Evolutionary conservation across 768 basidiomycete genomes (phyloP), one percentile per base, ranked within the genome.

Genomic region (Crucibulum laeve): DNA sequence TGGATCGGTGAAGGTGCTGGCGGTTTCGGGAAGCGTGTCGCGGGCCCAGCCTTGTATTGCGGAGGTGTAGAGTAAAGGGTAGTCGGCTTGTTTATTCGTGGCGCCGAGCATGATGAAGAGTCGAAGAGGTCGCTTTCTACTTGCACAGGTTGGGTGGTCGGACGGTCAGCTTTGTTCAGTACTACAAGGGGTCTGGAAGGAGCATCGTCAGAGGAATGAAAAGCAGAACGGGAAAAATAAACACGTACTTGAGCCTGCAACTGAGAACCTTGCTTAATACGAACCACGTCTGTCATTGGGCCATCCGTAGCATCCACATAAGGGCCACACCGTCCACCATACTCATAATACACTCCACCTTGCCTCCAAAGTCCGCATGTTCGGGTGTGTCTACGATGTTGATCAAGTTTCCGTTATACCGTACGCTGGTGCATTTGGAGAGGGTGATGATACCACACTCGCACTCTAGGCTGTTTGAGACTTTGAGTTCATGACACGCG

Each of bases 361-460:
- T 78, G 44, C 78, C 78, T 25, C 77, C 77, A 59, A 81, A 79
- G 52, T 81, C 79, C 4, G 79, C 79, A 40, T 80, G 80, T 5
- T 78, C 78, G 3, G 78, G 73, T 47, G 79, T 77, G 22, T 71
- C 66, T 58, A 80, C 79, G 5, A 74, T 61, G 62, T 73, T 71
- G 52, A 72, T 72, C 1, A 72, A 74, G 50, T 70, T 71, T 2
- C 68, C 64, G 28, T 71, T 64, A 53, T 75, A 79, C 35, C 61
- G n/a, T n/a, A n/a, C n/a, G n/a, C n/a, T n/a, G n/a, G n/a, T n/a
- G n/a, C n/a, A n/a, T n/a, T n/a, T n/a, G n/a, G n/a, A n/a, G n/a
- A n/a, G n/a, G n/a, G n/a, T n/a, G n/a, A n/a, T n/a, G n/a, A n/a
- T n/a, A n/a, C n/a, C n/a, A n/a, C n/a, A n/a, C n/a, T n/a, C n/a